These are phyloP conservation scores for Artemisia argyi DNA, from an alignment of 129 eudicot genomes.

Conservation along the genomic window DNA sequence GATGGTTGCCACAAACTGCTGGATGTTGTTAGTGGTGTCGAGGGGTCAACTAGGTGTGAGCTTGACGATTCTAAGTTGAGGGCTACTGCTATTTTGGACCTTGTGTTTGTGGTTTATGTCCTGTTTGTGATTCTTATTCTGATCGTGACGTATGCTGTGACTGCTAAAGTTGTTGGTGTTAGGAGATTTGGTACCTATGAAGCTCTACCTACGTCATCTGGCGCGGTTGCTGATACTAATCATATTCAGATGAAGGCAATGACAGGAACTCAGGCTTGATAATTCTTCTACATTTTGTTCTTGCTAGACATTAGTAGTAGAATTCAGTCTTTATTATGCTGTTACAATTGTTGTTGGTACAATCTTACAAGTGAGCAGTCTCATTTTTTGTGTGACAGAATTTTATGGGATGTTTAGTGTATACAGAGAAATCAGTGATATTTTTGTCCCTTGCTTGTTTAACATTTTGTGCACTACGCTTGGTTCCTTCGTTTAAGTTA, in stretches of 20 bases:
- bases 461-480: conserved; percentile 18
- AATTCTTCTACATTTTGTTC: not conserved
- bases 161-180: conserved; percentile 59
- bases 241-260: conserved; percentile 88
- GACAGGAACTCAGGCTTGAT: conserved; percentile 77
- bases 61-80: conserved; percentile 82
- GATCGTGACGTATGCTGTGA: conserved; percentile 45
- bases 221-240: conserved; percentile 43
- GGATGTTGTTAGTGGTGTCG: conserved; percentile 78
- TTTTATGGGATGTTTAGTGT: conserved; percentile 26
- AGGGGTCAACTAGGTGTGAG: conserved; percentile 89
- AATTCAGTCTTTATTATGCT: not conserved
- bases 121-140: conserved; percentile 53
- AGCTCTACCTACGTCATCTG: conserved; percentile 54
- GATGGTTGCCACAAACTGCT: conserved; percentile 88
- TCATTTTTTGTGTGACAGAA: conserved; percentile 24
- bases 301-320: conserved; percentile 22
- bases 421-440: conserved; percentile 33
- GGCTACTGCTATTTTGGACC: conserved; percentile 75
- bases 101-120: conserved; percentile 73
- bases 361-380: conserved; percentile 27
- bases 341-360: conserved; percentile 25
- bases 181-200: conserved; percentile 80
- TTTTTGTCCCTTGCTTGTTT: conserved; percentile 20
- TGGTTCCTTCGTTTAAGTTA: conserved; percentile 2